Evolutionary conservation across 1,139 yeast genomes (phyloP).

Genomic region (Zhuliangozyma blackwelliae): DNA sequence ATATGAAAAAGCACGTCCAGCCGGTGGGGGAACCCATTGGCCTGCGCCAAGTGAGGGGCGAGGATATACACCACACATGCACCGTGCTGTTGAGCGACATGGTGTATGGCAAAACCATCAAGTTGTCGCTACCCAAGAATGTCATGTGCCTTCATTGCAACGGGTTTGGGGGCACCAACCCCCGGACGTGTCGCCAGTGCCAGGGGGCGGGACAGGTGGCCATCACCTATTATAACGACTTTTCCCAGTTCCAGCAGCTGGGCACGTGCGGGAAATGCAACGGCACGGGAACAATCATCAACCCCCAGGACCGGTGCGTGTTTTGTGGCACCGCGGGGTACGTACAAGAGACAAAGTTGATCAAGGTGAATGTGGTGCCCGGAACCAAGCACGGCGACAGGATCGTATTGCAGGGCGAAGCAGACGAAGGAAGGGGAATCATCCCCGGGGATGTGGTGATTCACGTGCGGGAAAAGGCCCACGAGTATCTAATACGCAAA

Average conservation of each 20-base stretch:
- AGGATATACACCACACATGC: slow-evolving; percentile 41
- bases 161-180: slow-evolving; percentile 37
- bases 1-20: slow-evolving; percentile 19
- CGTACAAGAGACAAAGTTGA: slow-evolving; percentile 43
- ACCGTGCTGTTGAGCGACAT: slow-evolving; percentile 34
- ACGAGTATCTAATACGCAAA: slow-evolving; percentile 43
- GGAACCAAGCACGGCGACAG: slow-evolving; percentile 51
- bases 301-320: slow-evolving; percentile 22
- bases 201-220: slow-evolving; percentile 36
- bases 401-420: slow-evolving; percentile 52
- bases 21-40: slow-evolving; percentile 16
- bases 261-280: slow-evolving; percentile 32
- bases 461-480: slow-evolving; percentile 29
- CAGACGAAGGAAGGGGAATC: slow-evolving; percentile 57
- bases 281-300: slow-evolving; percentile 31
- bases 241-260: slow-evolving; percentile 31
- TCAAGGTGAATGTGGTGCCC: slow-evolving; percentile 48
- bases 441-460: slow-evolving; percentile 67
- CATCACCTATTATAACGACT: slow-evolving; percentile 28
- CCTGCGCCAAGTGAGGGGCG: slow-evolving; percentile 19
- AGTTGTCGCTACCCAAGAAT: slow-evolving; percentile 37
- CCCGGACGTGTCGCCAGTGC: slow-evolving; percentile 31
- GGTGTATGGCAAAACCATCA: slow-evolving; percentile 36
- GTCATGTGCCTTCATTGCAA: slow-evolving; percentile 30
- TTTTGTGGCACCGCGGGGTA: slow-evolving; percentile 32